Conservation (phyloP, 345 rosid genomes). For the Carallia brachiata region DNA sequence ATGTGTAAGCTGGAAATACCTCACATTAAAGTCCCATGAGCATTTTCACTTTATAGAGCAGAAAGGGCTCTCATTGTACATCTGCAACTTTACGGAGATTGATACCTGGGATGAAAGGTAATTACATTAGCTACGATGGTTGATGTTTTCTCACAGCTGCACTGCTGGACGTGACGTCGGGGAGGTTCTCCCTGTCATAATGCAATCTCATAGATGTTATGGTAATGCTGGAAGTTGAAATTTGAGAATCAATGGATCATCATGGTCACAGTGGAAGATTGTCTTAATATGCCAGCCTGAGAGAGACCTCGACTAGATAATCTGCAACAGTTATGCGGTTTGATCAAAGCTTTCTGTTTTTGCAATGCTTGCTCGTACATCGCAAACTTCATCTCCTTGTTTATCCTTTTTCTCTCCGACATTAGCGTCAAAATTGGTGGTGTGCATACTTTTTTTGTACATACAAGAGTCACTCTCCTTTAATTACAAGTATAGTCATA, state of each 20-base stretch:
- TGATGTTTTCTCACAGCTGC: neutral
- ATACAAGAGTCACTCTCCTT: slow-evolving; percentile 12
- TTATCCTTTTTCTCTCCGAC: neutral
- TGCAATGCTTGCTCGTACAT: too few species aligned
- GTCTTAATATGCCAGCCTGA: neutral
- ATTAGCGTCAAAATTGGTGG: slow-evolving; percentile 10
- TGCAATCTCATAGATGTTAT: neutral
- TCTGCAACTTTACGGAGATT: slow-evolving; percentile 4
- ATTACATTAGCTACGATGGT: neutral
- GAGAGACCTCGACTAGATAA: neutral
- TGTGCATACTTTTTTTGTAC: slow-evolving; percentile 36
- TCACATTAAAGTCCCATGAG: slow-evolving; percentile 8
- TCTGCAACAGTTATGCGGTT: too few species aligned
- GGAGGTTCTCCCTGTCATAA: neutral
- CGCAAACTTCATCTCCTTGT: neutral
- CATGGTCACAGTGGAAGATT: neutral
- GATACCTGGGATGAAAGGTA: neutral
- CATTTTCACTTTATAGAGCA: neutral
- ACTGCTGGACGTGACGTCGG: neutral
- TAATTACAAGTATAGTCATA: slow-evolving; percentile 1
- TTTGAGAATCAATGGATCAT: neutral
- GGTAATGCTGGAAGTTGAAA: neutral
- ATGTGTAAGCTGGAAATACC: slow-evolving; percentile 41
- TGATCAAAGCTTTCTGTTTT: too few species aligned
- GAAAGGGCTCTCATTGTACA: neutral